Percentiles rank a stretch among this genome's conserved stretches.
These are phyloP conservation scores for Mycena polygramma DNA, from an alignment of 768 basidiomycete genomes.

Conservation along the genomic window DNA sequence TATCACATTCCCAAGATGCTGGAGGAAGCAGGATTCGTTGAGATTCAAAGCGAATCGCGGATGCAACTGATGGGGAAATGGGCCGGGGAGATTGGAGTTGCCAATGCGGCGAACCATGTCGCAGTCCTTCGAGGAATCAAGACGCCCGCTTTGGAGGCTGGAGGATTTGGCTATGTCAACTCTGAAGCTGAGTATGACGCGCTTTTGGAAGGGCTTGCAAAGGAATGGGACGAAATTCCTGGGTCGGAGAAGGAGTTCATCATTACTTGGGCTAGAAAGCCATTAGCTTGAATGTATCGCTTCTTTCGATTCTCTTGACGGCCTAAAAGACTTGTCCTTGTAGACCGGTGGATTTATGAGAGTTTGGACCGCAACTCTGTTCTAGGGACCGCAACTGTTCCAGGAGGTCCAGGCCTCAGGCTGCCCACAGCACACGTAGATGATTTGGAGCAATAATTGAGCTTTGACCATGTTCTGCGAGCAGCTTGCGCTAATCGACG, in stretches of 20 bases:
- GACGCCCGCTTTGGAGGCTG: constrained; percentile 30
- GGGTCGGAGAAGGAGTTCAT: constrained; percentile 35
- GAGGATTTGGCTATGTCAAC: constrained; percentile 27
- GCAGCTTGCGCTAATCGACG: too few species aligned
- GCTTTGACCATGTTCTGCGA: too few species aligned
- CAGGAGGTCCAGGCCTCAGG: too few species aligned
- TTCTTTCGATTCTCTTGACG: not conserved
- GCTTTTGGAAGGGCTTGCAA: constrained; percentile 30
- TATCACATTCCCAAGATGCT: constrained; percentile 35
- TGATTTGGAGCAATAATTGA: too few species aligned
- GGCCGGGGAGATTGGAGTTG: constrained; percentile 29
- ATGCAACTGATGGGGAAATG: constrained; percentile 32
- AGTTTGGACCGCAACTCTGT: too few species aligned
- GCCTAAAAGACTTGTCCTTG: too few species aligned
- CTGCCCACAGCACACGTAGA: too few species aligned
- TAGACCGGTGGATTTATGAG: not conserved
- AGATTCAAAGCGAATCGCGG: constrained; percentile 31
- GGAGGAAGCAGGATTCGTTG: constrained; percentile 33
- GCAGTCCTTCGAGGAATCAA: constrained; percentile 31
- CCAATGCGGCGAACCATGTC: constrained; percentile 13
- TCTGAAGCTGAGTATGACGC: constrained; percentile 35
- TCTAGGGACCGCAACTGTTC: too few species aligned
- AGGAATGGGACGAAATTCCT: constrained; percentile 39
- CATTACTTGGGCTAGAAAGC: constrained; percentile 38
- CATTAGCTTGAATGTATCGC: not conserved